These are phyloP conservation scores for Arthrobotrys pseudoclavata DNA, from an alignment of 2,329 filamentous ascomycete genomes.

Conservation along the genomic window DNA sequence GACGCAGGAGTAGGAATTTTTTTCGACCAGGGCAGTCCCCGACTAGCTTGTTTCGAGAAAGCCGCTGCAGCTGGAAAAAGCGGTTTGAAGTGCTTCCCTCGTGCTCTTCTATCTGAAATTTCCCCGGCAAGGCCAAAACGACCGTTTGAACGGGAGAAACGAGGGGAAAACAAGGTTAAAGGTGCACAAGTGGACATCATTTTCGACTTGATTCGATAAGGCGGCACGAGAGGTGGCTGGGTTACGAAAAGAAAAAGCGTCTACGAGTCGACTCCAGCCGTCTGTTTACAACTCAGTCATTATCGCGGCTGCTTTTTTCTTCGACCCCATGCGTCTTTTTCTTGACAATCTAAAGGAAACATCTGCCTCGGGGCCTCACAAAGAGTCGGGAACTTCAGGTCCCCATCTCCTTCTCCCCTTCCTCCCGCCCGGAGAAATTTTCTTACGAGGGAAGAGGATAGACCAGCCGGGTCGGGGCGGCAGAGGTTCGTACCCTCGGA, in stretches of 20 bases:
- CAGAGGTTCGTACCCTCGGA: slow-evolving; percentile 50
- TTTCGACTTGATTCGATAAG: slow-evolving; percentile 11
- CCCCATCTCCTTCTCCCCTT: slow-evolving; percentile 20
- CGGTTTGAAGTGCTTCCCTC: slow-evolving; percentile 56
- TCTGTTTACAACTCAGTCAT: slow-evolving; percentile 9
- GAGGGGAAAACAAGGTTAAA: slow-evolving; percentile 31
- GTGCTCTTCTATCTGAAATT: slow-evolving; percentile 32
- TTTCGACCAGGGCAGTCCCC: slow-evolving; percentile 39
- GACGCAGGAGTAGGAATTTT: slow-evolving; percentile 59
- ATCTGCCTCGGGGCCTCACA: slow-evolving; percentile 17
- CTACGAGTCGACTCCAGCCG: slow-evolving; percentile 28
- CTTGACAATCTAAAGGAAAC: slow-evolving; percentile 26
- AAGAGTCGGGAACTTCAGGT: slow-evolving; percentile 28
- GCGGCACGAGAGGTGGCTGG: slow-evolving; percentile 49
- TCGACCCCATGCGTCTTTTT: slow-evolving; percentile 42
- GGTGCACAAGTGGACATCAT: slow-evolving; percentile 21
- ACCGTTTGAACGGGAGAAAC: slow-evolving; percentile 35
- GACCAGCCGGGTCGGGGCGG: slow-evolving; percentile 29
- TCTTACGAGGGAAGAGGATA: slow-evolving; percentile 38
- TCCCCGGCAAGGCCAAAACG: slow-evolving; percentile 57
- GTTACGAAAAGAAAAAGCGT: slow-evolving; percentile 16
- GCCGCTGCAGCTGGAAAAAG: slow-evolving; percentile 47
- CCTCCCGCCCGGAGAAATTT: slow-evolving; percentile 57
- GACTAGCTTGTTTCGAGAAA: slow-evolving; percentile 59
- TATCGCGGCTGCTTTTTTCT: slow-evolving; percentile 45